These are phyloP conservation scores for Aspergillus quadricinctus DNA, from an alignment of 2,329 filamentous ascomycete species.

Conservation along the genomic window DNA sequence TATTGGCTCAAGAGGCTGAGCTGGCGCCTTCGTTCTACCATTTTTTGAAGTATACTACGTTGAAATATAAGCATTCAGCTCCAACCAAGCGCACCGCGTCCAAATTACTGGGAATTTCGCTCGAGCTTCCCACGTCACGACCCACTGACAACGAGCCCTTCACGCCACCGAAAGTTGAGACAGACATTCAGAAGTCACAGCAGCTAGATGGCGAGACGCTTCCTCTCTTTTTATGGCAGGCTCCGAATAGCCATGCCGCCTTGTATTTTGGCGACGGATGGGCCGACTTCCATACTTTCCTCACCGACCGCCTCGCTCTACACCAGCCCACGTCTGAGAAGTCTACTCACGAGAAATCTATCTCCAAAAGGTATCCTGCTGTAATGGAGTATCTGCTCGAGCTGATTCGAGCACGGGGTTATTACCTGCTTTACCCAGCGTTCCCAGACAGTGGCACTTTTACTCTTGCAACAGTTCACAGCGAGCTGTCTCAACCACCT, in stretches of 20 bases:
- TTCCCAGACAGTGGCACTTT: slow-evolving; percentile 43
- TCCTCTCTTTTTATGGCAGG: slow-evolving; percentile 76
- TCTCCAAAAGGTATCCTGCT: slow-evolving; percentile 66
- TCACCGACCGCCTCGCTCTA: slow-evolving; percentile 56
- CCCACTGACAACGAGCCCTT: slow-evolving; percentile 58
- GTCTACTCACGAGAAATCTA: slow-evolving; percentile 44
- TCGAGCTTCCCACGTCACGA: slow-evolving; percentile 62
- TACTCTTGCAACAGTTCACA: slow-evolving; percentile 69
- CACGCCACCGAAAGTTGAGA: slow-evolving; percentile 36
- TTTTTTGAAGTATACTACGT: slow-evolving; percentile 72
- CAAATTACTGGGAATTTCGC: slow-evolving; percentile 70
- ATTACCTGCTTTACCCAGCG: slow-evolving; percentile 74
- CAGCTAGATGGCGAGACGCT: slow-evolving; percentile 24
- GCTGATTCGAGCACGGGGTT: slow-evolving; percentile 70
- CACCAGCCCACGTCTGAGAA: slow-evolving; percentile 19
- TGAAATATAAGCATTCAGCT: slow-evolving; percentile 73
- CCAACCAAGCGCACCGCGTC: slow-evolving; percentile 41
- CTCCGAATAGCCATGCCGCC: slow-evolving; percentile 74
- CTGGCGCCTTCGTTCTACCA: slow-evolving; percentile 79
- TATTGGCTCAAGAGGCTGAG: slow-evolving; percentile 77
- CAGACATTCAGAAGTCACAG: background rate
- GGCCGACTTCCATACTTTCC: slow-evolving; percentile 77
- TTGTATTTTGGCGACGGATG: slow-evolving; percentile 83
- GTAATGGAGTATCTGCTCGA: slow-evolving; percentile 77
- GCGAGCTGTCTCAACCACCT: slow-evolving; percentile 66